Conservation (phyloP, 2,329 filamentous ascomycete species). For the Neofusicoccum parvum region DNA sequence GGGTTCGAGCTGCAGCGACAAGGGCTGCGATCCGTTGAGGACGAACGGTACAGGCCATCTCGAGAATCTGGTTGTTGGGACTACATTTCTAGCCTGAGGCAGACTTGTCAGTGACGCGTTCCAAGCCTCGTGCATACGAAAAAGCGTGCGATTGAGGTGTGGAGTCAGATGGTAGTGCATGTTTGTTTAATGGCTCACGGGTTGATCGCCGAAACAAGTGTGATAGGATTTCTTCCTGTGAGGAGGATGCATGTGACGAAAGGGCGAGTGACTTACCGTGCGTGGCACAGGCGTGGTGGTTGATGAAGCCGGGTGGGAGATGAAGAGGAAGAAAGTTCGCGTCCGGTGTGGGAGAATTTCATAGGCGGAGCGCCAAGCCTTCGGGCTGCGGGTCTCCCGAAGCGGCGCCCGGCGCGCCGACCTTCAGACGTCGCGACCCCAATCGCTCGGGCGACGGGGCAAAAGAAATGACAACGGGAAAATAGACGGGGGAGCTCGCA, state of each 20-base stretch:
- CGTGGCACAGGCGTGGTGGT: neutral
- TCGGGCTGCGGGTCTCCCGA: neutral
- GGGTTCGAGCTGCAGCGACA: neutral
- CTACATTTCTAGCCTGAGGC: neutral
- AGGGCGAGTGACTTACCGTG: constrained; percentile 5
- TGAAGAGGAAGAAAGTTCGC: neutral
- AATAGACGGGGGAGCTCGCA: no score
- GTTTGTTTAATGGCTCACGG: constrained; percentile 60
- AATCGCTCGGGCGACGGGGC: neutral
- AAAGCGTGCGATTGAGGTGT: constrained; percentile 5
- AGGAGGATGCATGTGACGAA: constrained; percentile 22
- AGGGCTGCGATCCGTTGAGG: neutral
- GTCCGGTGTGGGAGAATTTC: constrained; percentile 7
- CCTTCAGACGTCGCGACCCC: neutral
- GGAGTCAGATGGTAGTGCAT: constrained; percentile 63
- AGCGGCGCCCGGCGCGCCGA: neutral
- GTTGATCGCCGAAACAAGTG: constrained; percentile 57
- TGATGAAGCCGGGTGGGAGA: neutral
- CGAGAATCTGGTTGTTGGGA: no score
- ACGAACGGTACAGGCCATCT: neutral
- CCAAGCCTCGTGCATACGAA: neutral
- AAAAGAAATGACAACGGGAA: neutral
- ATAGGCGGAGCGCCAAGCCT: constrained; percentile 1
- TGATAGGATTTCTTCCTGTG: constrained; percentile 56
- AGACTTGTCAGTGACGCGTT: neutral